Conservation (phyloP, 352 stramenopile genomes). For the Phytophthora idaei region DNA sequence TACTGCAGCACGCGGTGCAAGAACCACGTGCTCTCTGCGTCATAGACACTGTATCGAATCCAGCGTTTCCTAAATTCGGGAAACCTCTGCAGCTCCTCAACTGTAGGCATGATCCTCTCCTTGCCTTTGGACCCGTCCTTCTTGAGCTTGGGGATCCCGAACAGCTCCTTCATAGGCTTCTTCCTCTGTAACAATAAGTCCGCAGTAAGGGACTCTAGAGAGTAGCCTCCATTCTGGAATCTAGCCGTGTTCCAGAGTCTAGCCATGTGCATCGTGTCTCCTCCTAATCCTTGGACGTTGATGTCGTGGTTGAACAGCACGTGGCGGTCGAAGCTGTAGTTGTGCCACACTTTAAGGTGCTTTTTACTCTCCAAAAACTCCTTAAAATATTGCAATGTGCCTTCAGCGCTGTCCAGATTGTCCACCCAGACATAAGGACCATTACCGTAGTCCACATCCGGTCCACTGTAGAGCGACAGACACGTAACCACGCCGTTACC, state of each 20-base stretch:
- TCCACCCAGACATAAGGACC: constrained; percentile 91
- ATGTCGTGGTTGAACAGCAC: constrained; percentile 98
- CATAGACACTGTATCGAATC: constrained; percentile 97
- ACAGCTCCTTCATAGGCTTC: constrained; percentile 97
- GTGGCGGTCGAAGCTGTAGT: constrained; percentile 99
- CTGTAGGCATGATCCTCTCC: constrained; percentile 73
- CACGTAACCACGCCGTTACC: constrained; percentile 98
- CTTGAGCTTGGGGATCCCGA: constrained; percentile 94
- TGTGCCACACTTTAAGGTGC: constrained; percentile 98
- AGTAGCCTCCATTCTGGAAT: constrained; percentile 92
- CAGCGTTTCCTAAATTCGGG: constrained; percentile 91
- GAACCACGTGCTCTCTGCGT: constrained; percentile 97
- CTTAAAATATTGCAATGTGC: constrained; percentile 88
- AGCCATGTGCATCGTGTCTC: constrained; percentile 99
- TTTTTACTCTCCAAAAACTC: constrained; percentile 92
- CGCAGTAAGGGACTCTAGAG: constrained; percentile 93
- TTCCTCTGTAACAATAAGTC: constrained; percentile 91
- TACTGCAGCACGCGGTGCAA: constrained; percentile 91
- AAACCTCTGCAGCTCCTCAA: constrained; percentile 86
- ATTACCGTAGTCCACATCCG: constrained; percentile 97
- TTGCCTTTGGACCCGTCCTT: constrained; percentile 95
- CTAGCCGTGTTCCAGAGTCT: constrained; percentile 88
- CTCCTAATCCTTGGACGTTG: constrained; percentile 90
- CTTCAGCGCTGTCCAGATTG: constrained; percentile 92
- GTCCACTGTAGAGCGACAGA: constrained; percentile 96